phyloP scores from a whole-genome alignment of 495 filamentous ascomycete genomes.

The Penicillium chermesinum region DNA sequence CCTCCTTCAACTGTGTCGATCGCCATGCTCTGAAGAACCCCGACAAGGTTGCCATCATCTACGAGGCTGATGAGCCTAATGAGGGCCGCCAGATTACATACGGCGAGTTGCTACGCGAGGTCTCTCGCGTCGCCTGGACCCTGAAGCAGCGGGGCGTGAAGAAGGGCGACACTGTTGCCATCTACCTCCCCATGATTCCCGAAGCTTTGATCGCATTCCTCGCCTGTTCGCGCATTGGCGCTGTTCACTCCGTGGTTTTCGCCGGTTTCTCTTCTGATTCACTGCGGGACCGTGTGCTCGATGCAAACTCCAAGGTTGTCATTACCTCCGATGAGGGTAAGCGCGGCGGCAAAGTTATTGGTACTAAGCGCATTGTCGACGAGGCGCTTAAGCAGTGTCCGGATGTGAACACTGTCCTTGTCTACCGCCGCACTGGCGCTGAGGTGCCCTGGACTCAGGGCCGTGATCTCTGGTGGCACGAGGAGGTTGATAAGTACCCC shows the following conservation, averaged over 20 bases:
- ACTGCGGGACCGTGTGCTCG: conserved; percentile 89
- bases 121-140: conserved; percentile 77
- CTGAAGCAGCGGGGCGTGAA: conserved; percentile 92
- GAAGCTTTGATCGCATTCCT: conserved; percentile 90
- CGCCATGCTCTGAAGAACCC: conserved; percentile 92
- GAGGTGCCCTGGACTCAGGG: conserved; percentile 87
- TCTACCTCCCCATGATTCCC: conserved; percentile 99
- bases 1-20: conserved; percentile 96
- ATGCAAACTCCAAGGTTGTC: conserved; percentile 83
- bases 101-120: conserved; percentile 87
- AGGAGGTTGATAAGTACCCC: conserved; percentile 94
- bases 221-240: conserved; percentile 87
- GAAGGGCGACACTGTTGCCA: conserved; percentile 95
- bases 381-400: conserved; percentile 97
- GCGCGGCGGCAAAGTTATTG: conserved; percentile 95
- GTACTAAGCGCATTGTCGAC: conserved; percentile 98
- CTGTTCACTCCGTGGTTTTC: conserved; percentile 97
- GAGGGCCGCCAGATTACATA: conserved; percentile 91
- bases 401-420: conserved; percentile 76
- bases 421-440: conserved; percentile 92
- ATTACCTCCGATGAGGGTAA: conserved; percentile 97
- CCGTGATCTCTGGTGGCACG: conserved; percentile 96
- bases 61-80: conserved; percentile 88
- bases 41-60: conserved; percentile 91
- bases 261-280: conserved; percentile 98